Evolutionary conservation across 257 asterid genomes (phyloP).

Genomic region (Solanum etuberosum): DNA sequence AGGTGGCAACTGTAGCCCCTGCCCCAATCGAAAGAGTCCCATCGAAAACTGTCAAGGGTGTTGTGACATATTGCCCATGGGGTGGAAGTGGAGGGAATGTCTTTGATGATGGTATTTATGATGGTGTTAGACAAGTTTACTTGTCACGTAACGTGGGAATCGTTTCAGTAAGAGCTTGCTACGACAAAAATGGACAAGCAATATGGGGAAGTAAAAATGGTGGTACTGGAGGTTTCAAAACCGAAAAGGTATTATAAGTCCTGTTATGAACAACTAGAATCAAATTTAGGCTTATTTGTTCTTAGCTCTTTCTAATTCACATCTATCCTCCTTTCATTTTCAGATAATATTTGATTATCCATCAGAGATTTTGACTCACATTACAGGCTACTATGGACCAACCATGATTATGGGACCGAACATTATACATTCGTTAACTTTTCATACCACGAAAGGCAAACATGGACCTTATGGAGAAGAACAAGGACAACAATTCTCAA

Average conservation of each 20-base stretch:
- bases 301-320: background rate
- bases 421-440: constrained; percentile 60
- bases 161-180: constrained; percentile 47
- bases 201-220: constrained; percentile 81
- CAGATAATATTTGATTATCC: constrained; percentile 65
- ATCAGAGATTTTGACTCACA: constrained; percentile 55
- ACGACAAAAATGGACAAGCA: constrained; percentile 41
- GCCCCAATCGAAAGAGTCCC: constrained; percentile 28
- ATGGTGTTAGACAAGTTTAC: constrained; percentile 53
- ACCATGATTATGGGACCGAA: constrained; percentile 67
- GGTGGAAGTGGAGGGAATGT: constrained; percentile 67
- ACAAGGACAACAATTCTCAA: constrained; percentile 50
- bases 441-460: constrained; percentile 58
- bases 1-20: constrained; percentile 16
- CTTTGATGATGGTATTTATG: constrained; percentile 70
- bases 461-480: constrained; percentile 83
- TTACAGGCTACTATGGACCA: constrained; percentile 60
- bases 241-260: constrained; percentile 38
- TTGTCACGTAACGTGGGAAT: constrained; percentile 54
- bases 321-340: background rate
- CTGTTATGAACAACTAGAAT: background rate
- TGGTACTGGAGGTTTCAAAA: constrained; percentile 49
- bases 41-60: constrained; percentile 22
- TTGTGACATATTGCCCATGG: constrained; percentile 59
- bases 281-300: background rate